Conservation (phyloP, 306 rosid genomes). For the Inga laurina region DNA sequence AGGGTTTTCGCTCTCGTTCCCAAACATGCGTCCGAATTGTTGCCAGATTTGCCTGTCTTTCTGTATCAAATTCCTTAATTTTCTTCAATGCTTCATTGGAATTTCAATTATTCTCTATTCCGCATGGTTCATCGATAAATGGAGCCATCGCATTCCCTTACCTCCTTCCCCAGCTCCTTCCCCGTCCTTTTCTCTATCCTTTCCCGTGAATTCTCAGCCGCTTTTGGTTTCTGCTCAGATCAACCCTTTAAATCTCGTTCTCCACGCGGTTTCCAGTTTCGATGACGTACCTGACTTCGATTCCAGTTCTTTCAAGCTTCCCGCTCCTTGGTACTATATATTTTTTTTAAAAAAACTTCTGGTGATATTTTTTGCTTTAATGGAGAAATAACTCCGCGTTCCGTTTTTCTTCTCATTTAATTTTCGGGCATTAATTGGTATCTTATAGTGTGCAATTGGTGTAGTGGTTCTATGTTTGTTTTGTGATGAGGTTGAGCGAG, state of each 20-base stretch:
- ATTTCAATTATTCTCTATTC: slow-evolving; percentile 76
- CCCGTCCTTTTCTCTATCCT: slow-evolving; percentile 34
- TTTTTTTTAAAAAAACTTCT: neutral
- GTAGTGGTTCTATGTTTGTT: neutral
- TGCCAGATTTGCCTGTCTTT: slow-evolving; percentile 75
- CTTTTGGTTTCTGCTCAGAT: slow-evolving; percentile 18
- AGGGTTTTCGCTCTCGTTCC: neutral
- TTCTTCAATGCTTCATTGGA: slow-evolving; percentile 86
- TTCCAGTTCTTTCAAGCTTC: slow-evolving; percentile 55
- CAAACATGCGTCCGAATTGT: slow-evolving; percentile 61
- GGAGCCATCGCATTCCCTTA: slow-evolving; percentile 59
- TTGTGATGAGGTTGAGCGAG: slow-evolving; percentile 1
- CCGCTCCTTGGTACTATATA: slow-evolving; percentile 71
- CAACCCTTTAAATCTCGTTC: slow-evolving; percentile 25
- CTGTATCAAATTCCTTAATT: slow-evolving; percentile 69
- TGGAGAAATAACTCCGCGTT: neutral
- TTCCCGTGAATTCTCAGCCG: slow-evolving; percentile 30
- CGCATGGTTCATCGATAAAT: slow-evolving; percentile 78
- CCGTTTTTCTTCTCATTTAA: neutral
- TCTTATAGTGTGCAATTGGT: slow-evolving; percentile 7
- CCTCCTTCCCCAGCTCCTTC: slow-evolving; percentile 42
- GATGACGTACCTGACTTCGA: slow-evolving; percentile 34
- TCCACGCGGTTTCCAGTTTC: slow-evolving; percentile 40
- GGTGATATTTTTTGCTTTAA: neutral
- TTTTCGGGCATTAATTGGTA: neutral